Base-by-base conservation (phyloP, 2,329 filamentous ascomycete species). In the Phialophora expanda region DNA sequence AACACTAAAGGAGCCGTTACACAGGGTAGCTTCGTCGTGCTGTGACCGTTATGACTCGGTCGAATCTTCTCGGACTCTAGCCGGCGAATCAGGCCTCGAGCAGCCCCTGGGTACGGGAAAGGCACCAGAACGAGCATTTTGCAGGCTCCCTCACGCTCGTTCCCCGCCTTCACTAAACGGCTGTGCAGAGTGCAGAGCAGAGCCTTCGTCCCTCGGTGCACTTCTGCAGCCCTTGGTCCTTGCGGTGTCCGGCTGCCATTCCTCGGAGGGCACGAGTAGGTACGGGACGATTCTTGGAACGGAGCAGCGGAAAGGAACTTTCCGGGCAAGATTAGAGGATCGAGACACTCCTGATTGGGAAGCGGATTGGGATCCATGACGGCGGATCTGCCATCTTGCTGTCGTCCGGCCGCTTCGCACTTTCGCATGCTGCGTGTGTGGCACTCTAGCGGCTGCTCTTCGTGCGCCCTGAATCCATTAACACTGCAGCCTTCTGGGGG, bases 131-230 rank as follows among this genome's bases (percentile, higher is more conserved):
- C n/a, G 28, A 30, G 54, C 54, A 32, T 14, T 22, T 57, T 28
- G 61, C 61, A 57, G 51, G 14, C 54, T 17, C 17, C 28, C 48
- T 48, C 9, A 30, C 62, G 62, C 46, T 59, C 26, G 30, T 59
- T 59, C 55, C 62, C 62, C 62, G 56, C 61, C 60, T 53, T 28
- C 55, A 59, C 56, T 54, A 32, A 54, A 54, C 62, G 62, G 62
- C 32, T 26, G 14, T 57, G 61, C 54, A 57, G 53, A 17, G 26
- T 8, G 51, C 22, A 30, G 30, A 30, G 30, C 30, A 30, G 30
- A 30, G 30, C 30, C 9, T 30, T 30, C 30, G 28, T 30, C 28
- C 30, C 8, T 30, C 30, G 7, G 30, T 30, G 30, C 2, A 30
- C 30, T 30, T 30, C 0, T 30, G 28, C 28, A 8, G 5, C 8